Evolutionary conservation across 73 alveolate species (phyloP), one percentile per base, ranked within the genome.

Genomic region (Effrenium voratum): DNA sequence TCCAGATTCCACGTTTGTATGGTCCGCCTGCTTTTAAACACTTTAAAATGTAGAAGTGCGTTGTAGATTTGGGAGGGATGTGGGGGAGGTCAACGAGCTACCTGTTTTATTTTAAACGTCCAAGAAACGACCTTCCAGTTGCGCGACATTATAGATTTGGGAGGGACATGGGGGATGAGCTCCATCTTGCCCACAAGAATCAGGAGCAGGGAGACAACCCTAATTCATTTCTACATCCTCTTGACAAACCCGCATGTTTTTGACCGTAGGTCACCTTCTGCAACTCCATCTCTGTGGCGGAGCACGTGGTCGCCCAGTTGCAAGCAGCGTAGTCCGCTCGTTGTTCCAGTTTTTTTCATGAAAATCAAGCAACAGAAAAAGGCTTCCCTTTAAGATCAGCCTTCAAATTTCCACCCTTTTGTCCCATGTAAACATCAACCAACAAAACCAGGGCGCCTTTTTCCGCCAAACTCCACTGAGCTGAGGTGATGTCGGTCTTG

Each of bases 211-310:
- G 66, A 52, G 28, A 10, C 66, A 57, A 0, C 16, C n/a, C 12
- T 2, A 30, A 3, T 5, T 5, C 70, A 2, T 1, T 22, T 57
- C 26, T 30, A 1, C 70, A 22, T 57, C 26, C 26, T 57, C 26
- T 52, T 19, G 10, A 52, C 28, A 52, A 52, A 52, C 10, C 28
- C 28, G 10, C 19, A 32, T 1, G 24, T 66, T 36, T 1, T 3
- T 75, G 59, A 16, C n/a, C n/a, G n/a, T 30, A 80, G 91, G 91
- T 80, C 24, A 90, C 97, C 38, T 63, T 41, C 49, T 90, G 87
- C 77, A 90, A 90, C 75, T 46, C 76, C 77, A 68, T 90, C 87
- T 68, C 88, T 45, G 97, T 90, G 44, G 97, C 97, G 3, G 97
- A 90, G 88, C 97, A 90, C 59, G 97, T 90, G 75, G 63, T 46